Base-by-base conservation (phyloP, 1,139 yeast species). In the Wickerhamomyces sp. region DNA sequence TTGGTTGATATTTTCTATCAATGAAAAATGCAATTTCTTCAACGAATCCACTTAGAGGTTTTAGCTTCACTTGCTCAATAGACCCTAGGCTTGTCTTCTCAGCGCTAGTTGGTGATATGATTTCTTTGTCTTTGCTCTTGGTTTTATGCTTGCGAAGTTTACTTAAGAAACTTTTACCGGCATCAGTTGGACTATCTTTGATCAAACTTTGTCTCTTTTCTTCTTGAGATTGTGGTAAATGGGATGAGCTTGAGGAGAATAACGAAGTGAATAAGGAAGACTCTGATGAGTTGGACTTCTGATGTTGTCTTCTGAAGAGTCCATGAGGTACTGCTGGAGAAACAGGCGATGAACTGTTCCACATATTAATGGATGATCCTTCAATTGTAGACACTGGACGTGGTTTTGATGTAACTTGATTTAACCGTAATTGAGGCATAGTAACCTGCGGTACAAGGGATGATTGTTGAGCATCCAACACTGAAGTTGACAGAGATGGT, bases 321-420 rank as follows among this genome's bases (percentile, higher is more conserved):
- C 76, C 73, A 45, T 75, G 71, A 2, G 73, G 62, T 1, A 70
- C 58, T 0, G 74, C 64, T 6, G 76, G 75, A 1, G 79, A 67
- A 9, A 71, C 60, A 4, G 78, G 70, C 2, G 68, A 38, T 11
- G 40, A 59, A 26, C 60, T 41, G 4, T 53, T 47, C 51, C 57
- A 55, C 9, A 49, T 48, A 10, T 51, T 45, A 27, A 47, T 47
- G 1, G 56, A 49, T 1, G 67, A 54, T n/a, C 55, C 48, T 44
- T 81, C 87, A 29, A 76, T 64, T 33, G 78, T 76, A 0, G 87
- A 81, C 41, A 69, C 68, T 0, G 88, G 86, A 37, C 87, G 62
- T 39, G 62, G 49, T 13, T 37, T 45, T 1, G 38, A 8, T 7
- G 33, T n/a, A 7, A 34, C 31, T 15, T 34, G 35, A n/a, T 26